Evolutionary conservation across 495 filamentous ascomycete genomes (phyloP).

Genomic region (Pseudoneurospora amorphoporcata): DNA sequence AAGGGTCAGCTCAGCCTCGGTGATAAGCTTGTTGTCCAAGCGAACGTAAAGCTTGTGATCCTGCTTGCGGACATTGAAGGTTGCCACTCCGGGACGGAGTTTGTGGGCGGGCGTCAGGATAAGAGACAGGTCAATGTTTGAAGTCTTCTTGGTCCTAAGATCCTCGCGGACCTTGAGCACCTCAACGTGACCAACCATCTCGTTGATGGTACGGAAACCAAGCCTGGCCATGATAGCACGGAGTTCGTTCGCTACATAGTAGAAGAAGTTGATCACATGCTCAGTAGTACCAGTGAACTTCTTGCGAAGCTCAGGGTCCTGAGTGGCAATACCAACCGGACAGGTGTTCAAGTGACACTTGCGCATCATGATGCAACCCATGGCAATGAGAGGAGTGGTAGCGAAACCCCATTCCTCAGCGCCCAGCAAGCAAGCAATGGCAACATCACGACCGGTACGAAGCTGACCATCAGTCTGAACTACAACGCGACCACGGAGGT

Average conservation of each 20-base stretch:
- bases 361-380: conserved; percentile 97
- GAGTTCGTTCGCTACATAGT: conserved; percentile 95
- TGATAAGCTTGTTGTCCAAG: conserved; percentile 97
- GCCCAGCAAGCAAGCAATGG: conserved; percentile 91
- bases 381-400: conserved; percentile 92
- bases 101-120: conserved; percentile 96
- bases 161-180: conserved; percentile 82
- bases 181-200: conserved; percentile 96
- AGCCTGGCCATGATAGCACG: conserved; percentile 97
- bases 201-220: conserved; percentile 90
- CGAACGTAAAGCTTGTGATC: conserved; percentile 90
- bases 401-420: conserved; percentile 98
- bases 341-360: conserved; percentile 76
- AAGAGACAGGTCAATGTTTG: conserved; percentile 88
- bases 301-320: conserved; percentile 88
- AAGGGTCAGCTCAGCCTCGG: conserved; percentile 90
- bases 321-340: conserved; percentile 93
- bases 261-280: conserved; percentile 99
- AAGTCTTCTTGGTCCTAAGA: conserved; percentile 76
- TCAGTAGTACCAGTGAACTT: conserved; percentile 94
- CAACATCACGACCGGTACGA: conserved; percentile 87
- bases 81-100: conserved; percentile 90
- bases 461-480: conserved; percentile 98
- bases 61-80: conserved; percentile 98
- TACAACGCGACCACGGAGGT: conserved; percentile 90